Percentiles rank a stretch among this genome's conserved stretches.
These are phyloP conservation scores for Quercus cerris DNA, from an alignment of 306 rosid species.

Conservation along the genomic window DNA sequence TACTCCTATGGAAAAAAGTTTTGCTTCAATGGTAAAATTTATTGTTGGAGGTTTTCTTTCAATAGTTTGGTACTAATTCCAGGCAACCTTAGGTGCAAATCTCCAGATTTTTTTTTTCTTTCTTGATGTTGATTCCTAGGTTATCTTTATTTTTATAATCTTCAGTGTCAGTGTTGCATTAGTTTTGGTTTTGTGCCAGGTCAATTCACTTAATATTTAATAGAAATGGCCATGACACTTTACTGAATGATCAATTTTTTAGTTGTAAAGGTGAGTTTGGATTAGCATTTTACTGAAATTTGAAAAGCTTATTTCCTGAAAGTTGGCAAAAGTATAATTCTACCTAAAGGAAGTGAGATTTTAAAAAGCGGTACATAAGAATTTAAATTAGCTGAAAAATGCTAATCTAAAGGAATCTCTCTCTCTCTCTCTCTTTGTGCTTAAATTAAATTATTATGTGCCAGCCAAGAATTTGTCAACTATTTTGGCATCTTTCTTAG, in stretches of 20 bases:
- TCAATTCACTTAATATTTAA: neutral
- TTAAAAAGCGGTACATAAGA: too few relatives aligned
- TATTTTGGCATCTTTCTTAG: slow-evolving; percentile 30
- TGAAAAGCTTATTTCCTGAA: too few relatives aligned
- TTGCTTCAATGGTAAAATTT: too few relatives aligned
- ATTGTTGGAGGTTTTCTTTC: too few relatives aligned
- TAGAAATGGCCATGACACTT: neutral
- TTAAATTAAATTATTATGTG: neutral
- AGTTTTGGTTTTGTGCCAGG: too few relatives aligned
- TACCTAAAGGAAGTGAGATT: neutral
- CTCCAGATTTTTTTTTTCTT: neutral
- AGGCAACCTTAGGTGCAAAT: neutral
- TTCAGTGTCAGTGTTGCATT: neutral
- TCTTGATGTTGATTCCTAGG: neutral
- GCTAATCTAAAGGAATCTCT: too few relatives aligned
- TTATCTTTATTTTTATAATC: neutral
- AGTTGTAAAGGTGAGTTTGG: neutral
- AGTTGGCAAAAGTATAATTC: neutral
- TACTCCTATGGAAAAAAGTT: too few relatives aligned
- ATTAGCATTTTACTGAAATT: too few relatives aligned
- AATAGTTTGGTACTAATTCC: too few relatives aligned
- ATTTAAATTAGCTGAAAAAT: too few relatives aligned
- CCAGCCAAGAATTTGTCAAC: slow-evolving; percentile 4
- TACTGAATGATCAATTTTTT: neutral
- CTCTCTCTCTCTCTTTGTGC: neutral